Base-by-base conservation (phyloP, 345 rosid genomes). In the Stellera chamaejasme region DNA sequence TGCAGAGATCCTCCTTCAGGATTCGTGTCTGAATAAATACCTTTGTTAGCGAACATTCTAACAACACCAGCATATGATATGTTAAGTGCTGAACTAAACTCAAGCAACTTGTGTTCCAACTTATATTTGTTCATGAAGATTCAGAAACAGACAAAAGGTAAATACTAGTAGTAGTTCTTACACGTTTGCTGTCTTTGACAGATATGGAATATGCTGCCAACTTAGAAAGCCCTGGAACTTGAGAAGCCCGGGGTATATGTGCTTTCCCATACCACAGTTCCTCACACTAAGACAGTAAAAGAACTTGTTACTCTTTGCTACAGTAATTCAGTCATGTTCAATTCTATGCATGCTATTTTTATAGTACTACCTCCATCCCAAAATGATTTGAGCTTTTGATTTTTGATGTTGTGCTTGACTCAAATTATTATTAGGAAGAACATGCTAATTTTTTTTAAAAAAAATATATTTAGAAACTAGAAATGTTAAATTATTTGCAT, bases 231-330 rank as follows among this genome's bases (percentile, higher is more conserved):
- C 85, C 85, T 54, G 32, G 73, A 23, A 61, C 69, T 48, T 55
- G 79, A 50, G 83, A 77, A 49, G 78, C 48, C 28, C 82, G 75
- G 25, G 85, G 83, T 58, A 80, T 58, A 67, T 83, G 85, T 39
- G 83, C 85, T 67, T 83, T 83, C 62, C 77, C 81, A 47, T 43
- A 11, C 85, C 79, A 79, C 56, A 79, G 42, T 65, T 75, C 85
- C 58, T 77, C 63, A 48, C 82, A 79, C 89, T 80, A 47, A 16
- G 27, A 65, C 36, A 52, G 51, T 55, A 41, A 59, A 59, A 55
- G 45, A 7, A 32, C 4, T 5, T 52, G 59, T 52, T 27, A 54
- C 43, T 32, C 48, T 44, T 46, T 5, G 50, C 54, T 44, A 60
- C 52, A 11, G 27, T 13, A 28, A 9, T 14, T 50, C 28, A 19